Evolutionary conservation across 2,329 filamentous ascomycete species (phyloP).

Genomic region (Apiospora hydei): DNA sequence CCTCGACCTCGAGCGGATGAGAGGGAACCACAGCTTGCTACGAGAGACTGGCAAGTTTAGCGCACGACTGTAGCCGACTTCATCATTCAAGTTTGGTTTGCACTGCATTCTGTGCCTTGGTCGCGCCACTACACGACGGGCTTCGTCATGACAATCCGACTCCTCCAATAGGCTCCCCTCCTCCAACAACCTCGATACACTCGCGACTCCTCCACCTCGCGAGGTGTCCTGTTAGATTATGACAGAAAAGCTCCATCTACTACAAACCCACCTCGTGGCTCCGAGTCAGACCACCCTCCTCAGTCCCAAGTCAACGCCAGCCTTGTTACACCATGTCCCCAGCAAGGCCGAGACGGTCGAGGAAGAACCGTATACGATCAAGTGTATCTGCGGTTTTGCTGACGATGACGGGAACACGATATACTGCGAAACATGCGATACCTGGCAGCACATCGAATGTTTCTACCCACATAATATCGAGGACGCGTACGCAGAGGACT

Average conservation of each 20-base stretch:
- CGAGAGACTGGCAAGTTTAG: not conserved
- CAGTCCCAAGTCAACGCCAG: slow-evolving; percentile 48
- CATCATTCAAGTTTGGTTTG: slow-evolving; percentile 21
- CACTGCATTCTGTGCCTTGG: slow-evolving; percentile 25
- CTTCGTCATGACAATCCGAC: slow-evolving; percentile 65
- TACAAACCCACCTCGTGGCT: slow-evolving; percentile 63
- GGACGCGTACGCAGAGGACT: slow-evolving; percentile 73
- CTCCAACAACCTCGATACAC: slow-evolving; percentile 36
- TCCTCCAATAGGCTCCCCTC: slow-evolving; percentile 54
- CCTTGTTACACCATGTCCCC: slow-evolving; percentile 49
- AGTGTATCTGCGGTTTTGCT: slow-evolving; percentile 92
- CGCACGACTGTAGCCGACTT: slow-evolving; percentile 17
- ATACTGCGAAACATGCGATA: slow-evolving; percentile 93
- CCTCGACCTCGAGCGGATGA: slow-evolving; percentile 9
- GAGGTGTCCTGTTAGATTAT: slow-evolving; percentile 63
- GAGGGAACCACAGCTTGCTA: not conserved
- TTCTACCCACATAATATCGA: slow-evolving; percentile 82
- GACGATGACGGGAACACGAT: slow-evolving; percentile 99
- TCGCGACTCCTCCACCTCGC: slow-evolving; percentile 40
- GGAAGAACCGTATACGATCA: slow-evolving; percentile 92
- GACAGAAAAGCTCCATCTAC: slow-evolving; percentile 64
- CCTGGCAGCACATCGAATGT: slow-evolving; percentile 98
- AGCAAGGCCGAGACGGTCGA: slow-evolving; percentile 65
- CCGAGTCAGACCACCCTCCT: slow-evolving; percentile 57
- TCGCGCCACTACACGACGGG: slow-evolving; percentile 48